Conservation (phyloP, 2,329 filamentous ascomycete species). For the Cordyceps farinosa region DNA sequence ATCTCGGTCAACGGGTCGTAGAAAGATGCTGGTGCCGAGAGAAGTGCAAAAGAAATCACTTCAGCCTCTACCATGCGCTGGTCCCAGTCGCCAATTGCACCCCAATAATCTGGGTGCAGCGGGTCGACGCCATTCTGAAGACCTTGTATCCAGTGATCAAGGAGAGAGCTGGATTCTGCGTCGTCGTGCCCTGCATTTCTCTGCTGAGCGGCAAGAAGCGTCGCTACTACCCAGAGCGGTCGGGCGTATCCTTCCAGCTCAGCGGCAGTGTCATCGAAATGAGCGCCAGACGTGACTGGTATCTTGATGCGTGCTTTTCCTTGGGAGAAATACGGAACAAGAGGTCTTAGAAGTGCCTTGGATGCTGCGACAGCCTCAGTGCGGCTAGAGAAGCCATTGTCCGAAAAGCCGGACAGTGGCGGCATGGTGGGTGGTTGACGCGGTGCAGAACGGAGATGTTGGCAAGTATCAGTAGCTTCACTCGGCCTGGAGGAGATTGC, state of each 20-base stretch:
- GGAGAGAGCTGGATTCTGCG: not conserved
- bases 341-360: conserved; percentile 32
- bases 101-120: conserved; percentile 43
- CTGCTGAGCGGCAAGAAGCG: conserved; percentile 37
- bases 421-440: conserved; percentile 30
- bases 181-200: not conserved
- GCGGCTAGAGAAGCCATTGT: conserved; percentile 37
- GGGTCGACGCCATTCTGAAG: conserved; percentile 34
- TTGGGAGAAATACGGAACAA: conserved; percentile 33
- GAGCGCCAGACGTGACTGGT: conserved; percentile 35
- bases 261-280: conserved; percentile 43
- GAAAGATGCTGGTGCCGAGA: conserved; percentile 37
- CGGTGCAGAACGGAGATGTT: not conserved
- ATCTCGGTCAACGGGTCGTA: conserved; percentile 31
- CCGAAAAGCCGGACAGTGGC: conserved; percentile 37
- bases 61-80: conserved; percentile 55
- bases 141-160: conserved; percentile 31
- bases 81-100: conserved; percentile 41
- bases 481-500: not conserved
- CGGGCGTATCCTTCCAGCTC: conserved; percentile 45
- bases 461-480: not conserved
- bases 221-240: conserved; percentile 35
- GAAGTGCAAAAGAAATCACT: conserved; percentile 46
- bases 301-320: conserved; percentile 35
- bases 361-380: conserved; percentile 35